Evolutionary conservation across 257 asterid genomes (phyloP), one percentile per base, ranked within the genome.

Genomic region (Plantago elongata): DNA sequence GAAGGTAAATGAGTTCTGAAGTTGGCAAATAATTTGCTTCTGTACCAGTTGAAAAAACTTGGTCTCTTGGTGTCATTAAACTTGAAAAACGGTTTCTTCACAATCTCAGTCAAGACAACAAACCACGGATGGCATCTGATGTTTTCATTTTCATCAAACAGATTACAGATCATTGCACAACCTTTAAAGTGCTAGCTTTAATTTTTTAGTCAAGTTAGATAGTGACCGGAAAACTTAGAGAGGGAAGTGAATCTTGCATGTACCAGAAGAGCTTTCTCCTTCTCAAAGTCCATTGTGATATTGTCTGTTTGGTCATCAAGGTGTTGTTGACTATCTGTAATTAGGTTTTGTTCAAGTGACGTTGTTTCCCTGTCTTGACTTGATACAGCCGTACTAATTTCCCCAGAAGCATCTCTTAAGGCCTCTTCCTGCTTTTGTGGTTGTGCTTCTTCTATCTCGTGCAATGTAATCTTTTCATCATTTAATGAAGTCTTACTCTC

Each of bases 361-460:
- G 4, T 34, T 34, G 40, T 34, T 34, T 5, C 40, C 40, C 40
- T 34, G 12, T 61, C 29, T 48, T 62, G 57, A 34, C 57, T 9
- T 62, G 66, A 62, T n/a, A 48, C 66, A 48, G 37, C 8, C 9
- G 48, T 38, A 17, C 49, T 50, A 34, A 29, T 65, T 16, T 45
- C 46, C 52, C 13, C 51, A 18, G 58, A 61, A 13, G 44, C 51
- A 42, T 29, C 51, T 45, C 34, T 14, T 60, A 48, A 40, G 38
- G 69, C 43, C 52, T 66, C 73, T 17, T 9, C 18, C 15, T 45
- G 50, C 43, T 47, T 56, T 46, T 61, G 56, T 17, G 59, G 17
- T 5, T 12, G 59, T 18, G 78, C 51, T 37, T 77, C 69, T 52
- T 34, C 66, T 57, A 27, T 37, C 6, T 61, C 5, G 14, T 43